phyloP scores from a whole-genome alignment of 2,329 filamentous ascomycete genomes.

The Scolecobasidium constrictum region DNA sequence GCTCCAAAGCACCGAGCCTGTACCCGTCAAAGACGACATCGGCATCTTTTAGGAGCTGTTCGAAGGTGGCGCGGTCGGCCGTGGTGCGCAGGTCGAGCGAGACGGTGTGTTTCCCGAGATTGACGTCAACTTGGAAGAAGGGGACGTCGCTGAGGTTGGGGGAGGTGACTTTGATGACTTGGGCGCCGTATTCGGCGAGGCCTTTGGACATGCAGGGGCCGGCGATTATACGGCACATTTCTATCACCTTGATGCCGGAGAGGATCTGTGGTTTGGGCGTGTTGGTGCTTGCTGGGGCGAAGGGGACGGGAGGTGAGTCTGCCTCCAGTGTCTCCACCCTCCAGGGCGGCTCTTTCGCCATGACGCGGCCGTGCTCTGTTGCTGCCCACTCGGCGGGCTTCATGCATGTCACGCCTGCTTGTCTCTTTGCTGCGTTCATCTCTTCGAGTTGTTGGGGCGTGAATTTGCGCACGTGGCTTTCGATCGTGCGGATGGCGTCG shows the following conservation, averaged over 20 bases:
- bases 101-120: slow-evolving; percentile 57
- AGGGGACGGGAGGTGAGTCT: slow-evolving; percentile 37
- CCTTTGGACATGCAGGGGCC: slow-evolving; percentile 62
- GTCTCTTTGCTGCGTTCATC: slow-evolving; percentile 29
- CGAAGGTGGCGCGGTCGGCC: slow-evolving; percentile 44
- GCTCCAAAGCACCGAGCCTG: slow-evolving; percentile 52
- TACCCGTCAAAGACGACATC: slow-evolving; percentile 63
- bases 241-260: slow-evolving; percentile 58
- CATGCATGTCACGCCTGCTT: slow-evolving; percentile 30
- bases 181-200: slow-evolving; percentile 64
- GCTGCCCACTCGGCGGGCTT: slow-evolving; percentile 29
- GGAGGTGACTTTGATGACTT: slow-evolving; percentile 62
- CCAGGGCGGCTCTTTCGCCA: slow-evolving; percentile 33
- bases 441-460: slow-evolving; percentile 28
- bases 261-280: slow-evolving; percentile 27
- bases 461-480: slow-evolving; percentile 29
- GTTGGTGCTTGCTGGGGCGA: slow-evolving; percentile 30
- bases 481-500: slow-evolving; percentile 28
- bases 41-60: slow-evolving; percentile 47
- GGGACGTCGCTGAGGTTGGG: slow-evolving; percentile 58
- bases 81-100: slow-evolving; percentile 51
- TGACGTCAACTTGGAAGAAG: slow-evolving; percentile 62
- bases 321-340: slow-evolving; percentile 40
- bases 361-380: slow-evolving; percentile 28
- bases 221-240: slow-evolving; percentile 65